Evolutionary conservation across 2,329 filamentous ascomycete species (phyloP).

Genomic region (Penicillium psychrosexuale): DNA sequence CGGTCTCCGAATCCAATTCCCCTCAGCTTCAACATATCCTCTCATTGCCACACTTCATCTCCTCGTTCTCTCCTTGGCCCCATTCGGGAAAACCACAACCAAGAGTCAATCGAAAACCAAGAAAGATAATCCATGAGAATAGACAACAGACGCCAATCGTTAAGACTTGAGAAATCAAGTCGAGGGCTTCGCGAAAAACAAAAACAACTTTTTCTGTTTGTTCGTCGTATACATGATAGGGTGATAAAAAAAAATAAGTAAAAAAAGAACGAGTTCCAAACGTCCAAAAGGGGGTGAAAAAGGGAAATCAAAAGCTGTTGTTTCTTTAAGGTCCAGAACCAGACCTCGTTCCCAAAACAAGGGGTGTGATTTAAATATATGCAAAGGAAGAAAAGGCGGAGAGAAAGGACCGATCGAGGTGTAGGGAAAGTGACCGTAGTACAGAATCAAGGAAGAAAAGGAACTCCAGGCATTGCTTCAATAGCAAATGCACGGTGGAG

Average conservation of each 20-base stretch:
- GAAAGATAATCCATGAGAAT: slow-evolving; percentile 36
- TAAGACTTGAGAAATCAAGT: slow-evolving; percentile 39
- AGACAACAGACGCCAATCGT: slow-evolving; percentile 43
- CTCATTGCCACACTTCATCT: slow-evolving; percentile 28
- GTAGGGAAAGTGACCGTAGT: slow-evolving; percentile 31
- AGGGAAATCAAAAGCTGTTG: slow-evolving; percentile 16
- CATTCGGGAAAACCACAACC: slow-evolving; percentile 29
- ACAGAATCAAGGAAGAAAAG: slow-evolving; percentile 24
- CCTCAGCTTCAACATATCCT: slow-evolving; percentile 29
- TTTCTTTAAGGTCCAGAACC: not conserved
- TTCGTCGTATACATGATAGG: slow-evolving; percentile 43
- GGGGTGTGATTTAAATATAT: slow-evolving; percentile 36
- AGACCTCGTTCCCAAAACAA: slow-evolving; percentile 17
- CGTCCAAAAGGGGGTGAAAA: slow-evolving; percentile 12
- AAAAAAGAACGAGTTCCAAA: slow-evolving; percentile 32
- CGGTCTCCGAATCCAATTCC: slow-evolving; percentile 13
- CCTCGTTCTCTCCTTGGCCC: slow-evolving; percentile 35
- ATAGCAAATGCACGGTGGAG: slow-evolving; percentile 11
- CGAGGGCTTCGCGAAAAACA: slow-evolving; percentile 33
- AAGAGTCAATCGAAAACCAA: slow-evolving; percentile 28
- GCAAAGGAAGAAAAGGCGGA: slow-evolving; percentile 34
- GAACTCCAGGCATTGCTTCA: not conserved
- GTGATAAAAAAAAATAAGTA: slow-evolving; percentile 21
- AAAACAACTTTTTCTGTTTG: slow-evolving; percentile 31
- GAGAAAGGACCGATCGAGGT: slow-evolving; percentile 23